phyloP scores from a whole-genome alignment of 2,329 filamentous ascomycete genomes.

The Hymenoscyphus albidus region DNA sequence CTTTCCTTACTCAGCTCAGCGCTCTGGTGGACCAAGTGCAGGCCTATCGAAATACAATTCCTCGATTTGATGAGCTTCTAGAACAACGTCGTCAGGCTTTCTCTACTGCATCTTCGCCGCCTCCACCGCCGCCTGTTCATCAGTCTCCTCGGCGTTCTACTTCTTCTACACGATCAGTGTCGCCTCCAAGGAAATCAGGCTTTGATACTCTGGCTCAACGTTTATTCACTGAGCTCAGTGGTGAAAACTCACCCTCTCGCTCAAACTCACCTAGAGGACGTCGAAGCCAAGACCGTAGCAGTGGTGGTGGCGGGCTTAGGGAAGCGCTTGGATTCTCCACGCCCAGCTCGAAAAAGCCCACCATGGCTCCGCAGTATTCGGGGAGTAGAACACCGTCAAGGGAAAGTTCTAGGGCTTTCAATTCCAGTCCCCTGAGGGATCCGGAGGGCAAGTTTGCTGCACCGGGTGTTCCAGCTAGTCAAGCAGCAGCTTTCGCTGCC shows the following conservation, averaged over 20 bases:
- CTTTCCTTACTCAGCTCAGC: constrained; percentile 56
- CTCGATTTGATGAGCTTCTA: constrained; percentile 69
- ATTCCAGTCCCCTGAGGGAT: constrained; percentile 25
- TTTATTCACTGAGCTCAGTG: constrained; percentile 49
- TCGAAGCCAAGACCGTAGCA: constrained; percentile 26
- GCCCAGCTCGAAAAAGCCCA: constrained; percentile 20
- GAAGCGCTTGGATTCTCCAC: constrained; percentile 27
- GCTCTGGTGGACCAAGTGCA: constrained; percentile 59
- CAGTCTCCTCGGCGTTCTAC: constrained; percentile 43
- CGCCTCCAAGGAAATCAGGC: constrained; percentile 51
- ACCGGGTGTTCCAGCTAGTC: constrained; percentile 37
- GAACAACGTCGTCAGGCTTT: constrained; percentile 63
- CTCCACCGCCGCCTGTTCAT: constrained; percentile 29
- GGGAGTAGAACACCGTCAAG: constrained; percentile 23
- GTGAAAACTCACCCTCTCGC: constrained; percentile 28
- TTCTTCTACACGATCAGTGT: constrained; percentile 44
- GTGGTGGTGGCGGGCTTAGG: constrained; percentile 22
- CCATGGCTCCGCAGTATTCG: constrained; percentile 28
- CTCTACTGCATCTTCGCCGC: constrained; percentile 48
- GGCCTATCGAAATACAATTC: constrained; percentile 59
- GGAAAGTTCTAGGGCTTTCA: constrained; percentile 29
- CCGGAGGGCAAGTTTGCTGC: constrained; percentile 7
- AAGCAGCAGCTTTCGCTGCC: constrained; percentile 58
- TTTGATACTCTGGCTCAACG: constrained; percentile 61
- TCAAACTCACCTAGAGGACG: constrained; percentile 34